Conservation (phyloP, 164 flowering plant species). For the Cinnamomum chago region DNA sequence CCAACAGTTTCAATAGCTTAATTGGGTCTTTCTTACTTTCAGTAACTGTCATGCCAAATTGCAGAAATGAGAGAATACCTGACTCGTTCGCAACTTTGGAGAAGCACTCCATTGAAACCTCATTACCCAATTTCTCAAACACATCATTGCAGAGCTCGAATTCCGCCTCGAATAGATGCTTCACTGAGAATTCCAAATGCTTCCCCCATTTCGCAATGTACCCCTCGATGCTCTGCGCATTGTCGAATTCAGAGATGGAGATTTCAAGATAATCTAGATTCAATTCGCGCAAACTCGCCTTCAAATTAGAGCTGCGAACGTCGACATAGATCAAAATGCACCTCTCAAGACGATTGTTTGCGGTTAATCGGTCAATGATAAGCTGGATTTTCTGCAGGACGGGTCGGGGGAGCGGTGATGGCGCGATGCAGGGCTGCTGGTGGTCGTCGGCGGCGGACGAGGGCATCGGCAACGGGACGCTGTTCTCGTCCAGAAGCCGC, state of each 20-base stretch:
- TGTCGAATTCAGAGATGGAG: slow-evolving; percentile 59
- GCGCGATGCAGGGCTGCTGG: slow-evolving; percentile 55
- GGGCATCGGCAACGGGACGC: slow-evolving; percentile 68
- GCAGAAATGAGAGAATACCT: slow-evolving; percentile 83
- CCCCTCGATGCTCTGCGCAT: slow-evolving; percentile 71
- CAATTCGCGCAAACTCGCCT: slow-evolving; percentile 69
- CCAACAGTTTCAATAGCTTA: slow-evolving; percentile 73
- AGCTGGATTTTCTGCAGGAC: slow-evolving; percentile 76
- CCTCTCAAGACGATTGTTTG: slow-evolving; percentile 63
- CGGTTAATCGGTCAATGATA: slow-evolving; percentile 58
- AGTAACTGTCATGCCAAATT: slow-evolving; percentile 75
- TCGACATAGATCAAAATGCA: slow-evolving; percentile 77
- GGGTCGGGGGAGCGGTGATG: slow-evolving; percentile 58
- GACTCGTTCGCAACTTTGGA: slow-evolving; percentile 74
- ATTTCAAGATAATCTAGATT: slow-evolving; percentile 76
- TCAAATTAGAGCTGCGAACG: slow-evolving; percentile 63
- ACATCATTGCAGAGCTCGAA: slow-evolving; percentile 81
- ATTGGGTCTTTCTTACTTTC: slow-evolving; percentile 88
- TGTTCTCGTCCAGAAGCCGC: slow-evolving; percentile 55
- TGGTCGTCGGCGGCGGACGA: slow-evolving; percentile 20
- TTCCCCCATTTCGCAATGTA: slow-evolving; percentile 81
- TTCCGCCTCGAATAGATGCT: slow-evolving; percentile 82
- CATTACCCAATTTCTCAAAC: slow-evolving; percentile 68
- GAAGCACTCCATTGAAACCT: slow-evolving; percentile 84
- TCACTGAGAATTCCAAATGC: slow-evolving; percentile 92